Evolutionary conservation across 345 rosid genomes (phyloP), one percentile per base, ranked within the genome.

Genomic region (Capsella bursapastoris): DNA sequence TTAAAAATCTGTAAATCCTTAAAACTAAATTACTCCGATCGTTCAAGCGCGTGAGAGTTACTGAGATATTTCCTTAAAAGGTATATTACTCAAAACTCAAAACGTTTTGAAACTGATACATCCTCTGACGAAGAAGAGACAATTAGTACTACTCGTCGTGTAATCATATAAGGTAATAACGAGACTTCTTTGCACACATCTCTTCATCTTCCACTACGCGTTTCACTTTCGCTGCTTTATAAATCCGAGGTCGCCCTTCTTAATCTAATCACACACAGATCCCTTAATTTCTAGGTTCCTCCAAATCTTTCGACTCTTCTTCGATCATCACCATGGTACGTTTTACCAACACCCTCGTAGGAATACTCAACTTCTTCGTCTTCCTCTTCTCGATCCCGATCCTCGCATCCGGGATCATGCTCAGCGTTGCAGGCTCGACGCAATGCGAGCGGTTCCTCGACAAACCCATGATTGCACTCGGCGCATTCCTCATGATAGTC

Each of bases 391-490:
- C 97, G 2, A 78, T 94, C 58, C 95, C 96, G n/a, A 91, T 91
- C 62, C 86, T 94, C 40, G 70, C 75, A 14, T 86, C 72, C 2
- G 96, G 97, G 34, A 79, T 91, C 80, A 91, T 95, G 97, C 86
- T 90, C 10, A 78, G 88, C 47, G 73, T 80, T 41, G 62, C 82
- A 6, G 98, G 88, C 52, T 44, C 80, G 1, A 79, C 95, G 50
- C 93, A 90, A 49, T 91, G 97, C 76, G 97, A 90, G 84, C 80
- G 73, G 66, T 90, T 91, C 61, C 79, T 94, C 3, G 93, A 94
- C 77, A 85, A 79, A 44, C 95, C 97, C 5, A 58, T 91, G 62
- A 87, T 91, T 14, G 71, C 79, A 5, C 78, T 94, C 53, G 98
- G 97, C 7, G 88, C 82, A n/a, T 88, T 90, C 79, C 90, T 94